A percentile compares a stretch with the other conserved stretches of the same genome.
These are phyloP conservation scores for Exophiala sp. DNA, from an alignment of 2,329 filamentous ascomycete genomes.

Conservation along the genomic window DNA sequence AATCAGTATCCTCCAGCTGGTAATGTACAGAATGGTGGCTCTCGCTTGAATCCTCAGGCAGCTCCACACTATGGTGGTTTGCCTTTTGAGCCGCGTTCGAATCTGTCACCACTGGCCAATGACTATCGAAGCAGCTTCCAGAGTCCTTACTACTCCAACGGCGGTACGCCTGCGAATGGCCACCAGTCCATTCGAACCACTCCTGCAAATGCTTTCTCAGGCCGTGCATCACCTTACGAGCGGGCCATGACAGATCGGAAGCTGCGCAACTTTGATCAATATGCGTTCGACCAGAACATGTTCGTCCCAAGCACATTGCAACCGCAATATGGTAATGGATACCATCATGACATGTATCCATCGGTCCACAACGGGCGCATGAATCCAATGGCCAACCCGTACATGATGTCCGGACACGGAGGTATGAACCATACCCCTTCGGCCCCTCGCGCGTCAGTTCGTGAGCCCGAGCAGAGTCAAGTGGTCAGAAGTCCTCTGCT, in stretches of 20 bases:
- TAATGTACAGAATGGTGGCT: constrained; percentile 31
- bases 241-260: constrained; percentile 48
- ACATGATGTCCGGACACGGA: constrained; percentile 33
- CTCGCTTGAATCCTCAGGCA: constrained; percentile 30
- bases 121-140: constrained; percentile 46
- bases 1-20: constrained; percentile 29
- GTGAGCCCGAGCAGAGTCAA: constrained; percentile 18
- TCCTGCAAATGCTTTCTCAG: constrained; percentile 40
- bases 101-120: constrained; percentile 43
- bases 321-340: constrained; percentile 31
- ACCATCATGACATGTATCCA: constrained; percentile 33
- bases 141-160: constrained; percentile 45
- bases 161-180: constrained; percentile 41
- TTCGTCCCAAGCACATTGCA: constrained; percentile 29
- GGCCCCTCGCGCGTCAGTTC: constrained; percentile 7
- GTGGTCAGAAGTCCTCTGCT: constrained; percentile 63
- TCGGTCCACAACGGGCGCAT: constrained; percentile 30
- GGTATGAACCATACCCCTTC: constrained; percentile 4
- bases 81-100: constrained; percentile 43
- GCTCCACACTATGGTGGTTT: constrained; percentile 38
- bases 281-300: constrained; percentile 11
- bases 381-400: constrained; percentile 37
- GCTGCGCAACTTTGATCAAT: constrained; percentile 43
- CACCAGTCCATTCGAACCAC: constrained; percentile 41
- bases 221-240: constrained; percentile 40